phyloP scores from a whole-genome alignment of 2,329 filamentous ascomycete species.

The Clathrospora elynae region DNA sequence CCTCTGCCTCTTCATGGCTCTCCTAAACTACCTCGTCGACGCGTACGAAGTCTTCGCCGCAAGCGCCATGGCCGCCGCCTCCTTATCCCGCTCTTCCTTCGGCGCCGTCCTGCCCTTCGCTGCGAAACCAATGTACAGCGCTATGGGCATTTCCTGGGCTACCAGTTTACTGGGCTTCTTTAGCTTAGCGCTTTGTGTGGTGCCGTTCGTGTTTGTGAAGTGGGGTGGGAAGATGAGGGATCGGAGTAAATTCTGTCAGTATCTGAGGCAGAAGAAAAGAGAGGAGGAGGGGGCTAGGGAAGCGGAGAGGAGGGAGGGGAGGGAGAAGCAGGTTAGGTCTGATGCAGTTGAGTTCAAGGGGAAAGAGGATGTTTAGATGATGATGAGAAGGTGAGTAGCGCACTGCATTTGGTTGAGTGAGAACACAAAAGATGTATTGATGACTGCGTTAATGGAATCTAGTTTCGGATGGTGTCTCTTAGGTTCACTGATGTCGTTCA shows the following conservation, averaged over 20 bases:
- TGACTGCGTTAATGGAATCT: no score
- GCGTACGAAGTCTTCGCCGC: slow-evolving; percentile 78
- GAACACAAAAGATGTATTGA: no score
- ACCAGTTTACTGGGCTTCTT: slow-evolving; percentile 58
- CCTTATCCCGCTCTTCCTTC: slow-evolving; percentile 77
- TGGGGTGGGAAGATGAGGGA: slow-evolving; percentile 61
- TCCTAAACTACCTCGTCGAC: slow-evolving; percentile 65
- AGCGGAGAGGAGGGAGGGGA: slow-evolving; percentile 20
- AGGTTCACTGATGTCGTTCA: no score
- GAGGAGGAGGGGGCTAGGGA: slow-evolving; percentile 34
- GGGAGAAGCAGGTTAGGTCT: not conserved
- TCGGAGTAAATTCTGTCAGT: slow-evolving; percentile 66
- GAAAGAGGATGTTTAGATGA: slow-evolving; percentile 23
- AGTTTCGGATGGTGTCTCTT: no score
- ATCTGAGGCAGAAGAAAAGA: slow-evolving; percentile 52
- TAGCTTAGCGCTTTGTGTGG: slow-evolving; percentile 56
- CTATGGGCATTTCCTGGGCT: slow-evolving; percentile 72
- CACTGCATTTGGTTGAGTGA: no score
- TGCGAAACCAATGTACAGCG: slow-evolving; percentile 64
- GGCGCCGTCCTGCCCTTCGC: slow-evolving; percentile 64
- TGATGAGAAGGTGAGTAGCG: no score
- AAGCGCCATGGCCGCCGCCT: slow-evolving; percentile 80
- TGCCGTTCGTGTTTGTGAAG: slow-evolving; percentile 64
- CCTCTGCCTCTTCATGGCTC: slow-evolving; percentile 57
- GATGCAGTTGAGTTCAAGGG: slow-evolving; percentile 11